Evolutionary conservation across 257 asterid species (phyloP).

Genomic region (Handroanthus guayacan): DNA sequence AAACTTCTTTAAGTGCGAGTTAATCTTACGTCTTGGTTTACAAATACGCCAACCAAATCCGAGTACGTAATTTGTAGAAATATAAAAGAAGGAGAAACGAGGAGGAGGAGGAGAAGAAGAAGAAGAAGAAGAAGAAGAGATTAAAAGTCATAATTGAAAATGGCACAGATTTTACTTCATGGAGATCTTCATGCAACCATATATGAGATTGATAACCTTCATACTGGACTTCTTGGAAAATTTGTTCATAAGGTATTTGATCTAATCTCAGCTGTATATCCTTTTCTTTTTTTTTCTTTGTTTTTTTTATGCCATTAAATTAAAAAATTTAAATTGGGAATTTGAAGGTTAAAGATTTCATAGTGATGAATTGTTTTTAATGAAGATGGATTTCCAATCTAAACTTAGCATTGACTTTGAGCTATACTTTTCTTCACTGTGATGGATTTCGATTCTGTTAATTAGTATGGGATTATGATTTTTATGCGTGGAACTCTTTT

Average conservation of each 20-base stretch:
- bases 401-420: no score
- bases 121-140: background rate
- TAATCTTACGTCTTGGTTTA: background rate
- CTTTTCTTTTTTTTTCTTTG: no score
- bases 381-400: no score
- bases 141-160: background rate
- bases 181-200: conserved; percentile 52
- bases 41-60: background rate
- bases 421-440: no score
- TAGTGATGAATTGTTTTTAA: no score
- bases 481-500: no score
- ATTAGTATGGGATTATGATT: no score
- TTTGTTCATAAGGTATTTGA: conserved; percentile 39
- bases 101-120: background rate
- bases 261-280: background rate
- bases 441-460: no score
- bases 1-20: background rate
- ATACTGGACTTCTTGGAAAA: conserved; percentile 23
- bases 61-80: background rate
- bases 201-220: conserved; percentile 49
- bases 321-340: no score
- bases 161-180: conserved; percentile 41
- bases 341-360: no score
- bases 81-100: background rate
- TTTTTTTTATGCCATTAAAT: background rate